A percentile compares a stretch with the other conserved stretches of the same genome.
These are phyloP conservation scores for Limnanthes douglasii DNA, from an alignment of 345 rosid genomes.

Conservation along the genomic window DNA sequence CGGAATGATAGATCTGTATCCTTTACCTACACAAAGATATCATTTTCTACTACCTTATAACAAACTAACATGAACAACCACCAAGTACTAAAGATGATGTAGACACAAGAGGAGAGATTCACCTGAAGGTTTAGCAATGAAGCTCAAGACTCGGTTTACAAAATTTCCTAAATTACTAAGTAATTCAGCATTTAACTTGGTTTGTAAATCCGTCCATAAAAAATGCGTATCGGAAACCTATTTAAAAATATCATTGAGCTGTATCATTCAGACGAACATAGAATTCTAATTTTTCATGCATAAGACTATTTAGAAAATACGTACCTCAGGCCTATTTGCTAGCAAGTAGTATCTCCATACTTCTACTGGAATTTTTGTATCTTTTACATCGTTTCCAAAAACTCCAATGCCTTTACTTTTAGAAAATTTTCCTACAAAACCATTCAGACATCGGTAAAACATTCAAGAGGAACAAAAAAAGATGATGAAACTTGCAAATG, in stretches of 20 bases:
- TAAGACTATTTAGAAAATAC: no score
- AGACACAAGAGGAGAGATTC: not conserved
- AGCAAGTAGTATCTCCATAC: constrained; percentile 97
- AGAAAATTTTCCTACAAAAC: constrained; percentile 75
- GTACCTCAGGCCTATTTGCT: constrained; percentile 92
- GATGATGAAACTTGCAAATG: not conserved
- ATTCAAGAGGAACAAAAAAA: no score
- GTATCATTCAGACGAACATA: no score
- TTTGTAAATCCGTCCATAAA: constrained; percentile 53
- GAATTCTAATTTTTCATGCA: no score
- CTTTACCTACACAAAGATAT: no score
- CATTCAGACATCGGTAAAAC: constrained; percentile 4
- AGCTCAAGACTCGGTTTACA: constrained; percentile 44
- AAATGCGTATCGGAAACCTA: constrained; percentile 53
- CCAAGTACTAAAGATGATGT: no score
- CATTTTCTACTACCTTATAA: no score
- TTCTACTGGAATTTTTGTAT: constrained; percentile 87
- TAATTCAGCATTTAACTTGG: constrained; percentile 42
- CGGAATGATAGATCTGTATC: constrained; percentile 55
- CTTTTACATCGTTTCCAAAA: constrained; percentile 92
- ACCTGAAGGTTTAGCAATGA: constrained; percentile 35
- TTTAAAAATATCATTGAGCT: no score
- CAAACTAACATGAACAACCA: no score
- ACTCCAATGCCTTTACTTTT: constrained; percentile 97
- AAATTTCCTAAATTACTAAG: constrained; percentile 53